phyloP scores from a whole-genome alignment of 805 yeast genomes.

The Scheffersomyces amazonensis region DNA sequence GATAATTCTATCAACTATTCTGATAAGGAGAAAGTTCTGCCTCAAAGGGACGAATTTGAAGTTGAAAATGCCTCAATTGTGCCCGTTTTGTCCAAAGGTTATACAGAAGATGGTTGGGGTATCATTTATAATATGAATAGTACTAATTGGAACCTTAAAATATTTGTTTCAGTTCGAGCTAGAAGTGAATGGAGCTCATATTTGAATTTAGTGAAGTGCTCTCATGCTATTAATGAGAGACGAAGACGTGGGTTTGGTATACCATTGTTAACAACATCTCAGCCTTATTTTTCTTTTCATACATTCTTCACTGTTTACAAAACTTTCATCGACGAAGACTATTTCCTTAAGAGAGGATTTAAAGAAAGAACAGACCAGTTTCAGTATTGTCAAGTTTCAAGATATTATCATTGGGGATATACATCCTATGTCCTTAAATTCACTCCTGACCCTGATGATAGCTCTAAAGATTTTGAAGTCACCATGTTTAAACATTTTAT shows the following conservation, averaged over 20 bases:
- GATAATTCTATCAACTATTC: no score
- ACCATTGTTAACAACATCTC: not conserved
- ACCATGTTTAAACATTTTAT: constrained; percentile 5
- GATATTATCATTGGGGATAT: constrained; percentile 4
- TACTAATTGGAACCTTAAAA: not conserved
- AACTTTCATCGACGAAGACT: not conserved
- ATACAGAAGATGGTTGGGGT: not conserved
- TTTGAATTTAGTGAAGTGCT: not conserved
- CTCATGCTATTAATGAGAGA: not conserved
- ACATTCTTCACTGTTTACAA: not conserved
- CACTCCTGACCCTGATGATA: constrained; percentile 5
- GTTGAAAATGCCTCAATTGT: no score
- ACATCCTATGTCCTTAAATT: constrained; percentile 3
- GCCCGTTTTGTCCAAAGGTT: no score
- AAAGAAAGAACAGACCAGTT: not conserved
- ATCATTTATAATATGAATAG: not conserved
- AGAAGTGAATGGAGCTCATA: not conserved
- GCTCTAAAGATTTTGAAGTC: constrained; percentile 2
- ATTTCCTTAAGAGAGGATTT: not conserved
- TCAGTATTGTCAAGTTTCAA: not conserved
- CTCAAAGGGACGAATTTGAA: no score
- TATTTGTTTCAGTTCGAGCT: not conserved
- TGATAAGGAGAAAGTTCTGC: no score
- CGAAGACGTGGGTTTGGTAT: not conserved
- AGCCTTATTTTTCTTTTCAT: not conserved